Percentiles rank a stretch among this genome's conserved stretches.
These are phyloP conservation scores for Lachnellula occidentalis DNA, from an alignment of 2,329 filamentous ascomycete species.

Conservation along the genomic window DNA sequence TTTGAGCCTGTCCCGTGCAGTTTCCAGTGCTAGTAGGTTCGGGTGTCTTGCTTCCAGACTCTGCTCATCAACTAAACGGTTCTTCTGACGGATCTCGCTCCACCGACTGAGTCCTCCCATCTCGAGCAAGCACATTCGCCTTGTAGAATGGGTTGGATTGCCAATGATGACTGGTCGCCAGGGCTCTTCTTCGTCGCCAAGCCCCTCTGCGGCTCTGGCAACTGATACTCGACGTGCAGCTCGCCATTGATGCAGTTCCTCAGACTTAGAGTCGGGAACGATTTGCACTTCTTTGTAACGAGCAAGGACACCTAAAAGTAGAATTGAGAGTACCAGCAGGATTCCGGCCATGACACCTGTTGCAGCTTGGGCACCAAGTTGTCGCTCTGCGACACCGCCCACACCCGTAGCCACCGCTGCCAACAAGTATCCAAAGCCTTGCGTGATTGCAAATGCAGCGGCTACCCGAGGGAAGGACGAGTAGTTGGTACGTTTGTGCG, in stretches of 20 bases:
- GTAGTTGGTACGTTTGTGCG: slow-evolving; percentile 58
- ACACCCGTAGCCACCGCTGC: slow-evolving; percentile 64
- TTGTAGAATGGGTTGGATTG: slow-evolving; percentile 61
- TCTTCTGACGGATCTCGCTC: slow-evolving; percentile 64
- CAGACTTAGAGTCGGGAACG: slow-evolving; percentile 55
- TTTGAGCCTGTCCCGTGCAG: slow-evolving; percentile 18
- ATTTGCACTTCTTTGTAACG: slow-evolving; percentile 64
- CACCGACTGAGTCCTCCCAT: slow-evolving; percentile 63
- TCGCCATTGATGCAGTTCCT: slow-evolving; percentile 49
- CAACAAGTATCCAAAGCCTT: slow-evolving; percentile 63
- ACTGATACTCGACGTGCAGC: slow-evolving; percentile 45
- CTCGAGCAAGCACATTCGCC: slow-evolving; percentile 67
- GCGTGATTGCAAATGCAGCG: slow-evolving; percentile 65
- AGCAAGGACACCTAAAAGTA: slow-evolving; percentile 56
- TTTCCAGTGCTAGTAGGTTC: slow-evolving; percentile 24
- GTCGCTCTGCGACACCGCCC: slow-evolving; percentile 61
- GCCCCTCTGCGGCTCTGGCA: slow-evolving; percentile 32
- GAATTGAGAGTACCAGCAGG: slow-evolving; percentile 56
- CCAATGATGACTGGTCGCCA: slow-evolving; percentile 69
- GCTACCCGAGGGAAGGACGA: slow-evolving; percentile 69
- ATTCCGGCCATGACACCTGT: slow-evolving; percentile 65
- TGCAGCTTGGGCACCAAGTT: slow-evolving; percentile 60
- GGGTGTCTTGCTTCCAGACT: slow-evolving; percentile 29
- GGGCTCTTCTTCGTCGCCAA: slow-evolving; percentile 34
- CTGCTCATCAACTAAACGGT: slow-evolving; percentile 47